phyloP scores from a whole-genome alignment of 345 rosid genomes.

The Angophora floribunda region DNA sequence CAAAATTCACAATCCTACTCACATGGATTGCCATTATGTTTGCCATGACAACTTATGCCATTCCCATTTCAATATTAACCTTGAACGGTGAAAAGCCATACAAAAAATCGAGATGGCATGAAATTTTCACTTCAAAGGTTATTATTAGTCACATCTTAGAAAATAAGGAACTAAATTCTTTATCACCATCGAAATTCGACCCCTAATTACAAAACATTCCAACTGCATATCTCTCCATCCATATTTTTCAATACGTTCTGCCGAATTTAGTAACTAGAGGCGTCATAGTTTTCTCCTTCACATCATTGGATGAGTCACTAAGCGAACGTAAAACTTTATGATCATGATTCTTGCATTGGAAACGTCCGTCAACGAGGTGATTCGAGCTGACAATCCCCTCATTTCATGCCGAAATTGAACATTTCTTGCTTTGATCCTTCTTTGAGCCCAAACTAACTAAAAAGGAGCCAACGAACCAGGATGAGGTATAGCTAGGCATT shows the following conservation, averaged over 20 bases:
- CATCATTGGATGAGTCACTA: background rate
- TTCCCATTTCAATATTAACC: no score
- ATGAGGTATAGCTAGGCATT: background rate
- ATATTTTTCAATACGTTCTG: no score
- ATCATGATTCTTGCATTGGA: no score
- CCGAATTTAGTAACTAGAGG: background rate
- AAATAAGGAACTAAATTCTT: background rate
- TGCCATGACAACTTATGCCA: no score
- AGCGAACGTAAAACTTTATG: no score
- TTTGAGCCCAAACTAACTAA: background rate
- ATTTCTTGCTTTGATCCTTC: background rate
- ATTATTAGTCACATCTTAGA: background rate
- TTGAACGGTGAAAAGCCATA: no score
- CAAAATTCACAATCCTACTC: no score
- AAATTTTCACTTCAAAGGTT: no score
- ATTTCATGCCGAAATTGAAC: background rate
- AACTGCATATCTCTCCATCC: background rate
- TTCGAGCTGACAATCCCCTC: no score
- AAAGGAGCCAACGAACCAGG: background rate
- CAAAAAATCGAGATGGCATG: no score
- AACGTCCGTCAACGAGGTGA: no score
- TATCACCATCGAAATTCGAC: background rate
- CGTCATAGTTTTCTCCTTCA: background rate
- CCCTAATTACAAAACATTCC: background rate
- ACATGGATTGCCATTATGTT: no score